Base-by-base conservation (phyloP, 306 rosid species). In the Acacia crassicarpa region DNA sequence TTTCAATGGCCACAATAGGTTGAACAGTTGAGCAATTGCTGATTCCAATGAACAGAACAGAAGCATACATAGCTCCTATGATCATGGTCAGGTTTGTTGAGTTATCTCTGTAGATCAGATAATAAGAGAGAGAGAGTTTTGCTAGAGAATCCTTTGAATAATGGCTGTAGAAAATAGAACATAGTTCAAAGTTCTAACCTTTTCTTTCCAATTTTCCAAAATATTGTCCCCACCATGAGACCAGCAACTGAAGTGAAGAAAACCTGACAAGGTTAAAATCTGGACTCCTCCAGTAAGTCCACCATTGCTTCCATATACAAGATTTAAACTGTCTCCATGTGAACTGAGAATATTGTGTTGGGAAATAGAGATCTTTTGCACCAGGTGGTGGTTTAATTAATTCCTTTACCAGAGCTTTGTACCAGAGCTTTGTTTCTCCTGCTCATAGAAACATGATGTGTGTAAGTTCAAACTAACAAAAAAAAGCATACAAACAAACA, bases 281-380 rank as follows among this genome's bases (percentile, higher is more conserved):
- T 35, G 99, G 99, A 87, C 91, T 95, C 82, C 98, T 86, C 99
- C 99, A 95, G 23, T 95, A 95, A 43, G 99, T 93, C 89, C 88
- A 82, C 97, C 97, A 91, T 48, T 92, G 97, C 84, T 95, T 95
- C 99, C 99, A 95, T 17, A 93, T 72, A 82, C 99, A 95, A 67
- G 92, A 89, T 78, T 81, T 89, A 68, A 95, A 93, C 78, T 95
- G 99, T 17, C 93, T 93, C 89, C 69, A 77, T 46, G 88, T 12
- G 75, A 93, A 72, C 75, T 93, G 96, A 77, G 99, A 92, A 84
- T 79, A 95, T 78, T 88, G 88, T 2, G 88, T 91, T 7, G 93
- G 17, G 70, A 93, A 95, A 67, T 89, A 90, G 13, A 95, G 86
- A 85, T 93, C 99, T 72, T 76, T 88, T 22, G 92, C 86, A 75